Conservation (phyloP, 805 yeast species). For the Schwanniomyces polymorphus region DNA sequence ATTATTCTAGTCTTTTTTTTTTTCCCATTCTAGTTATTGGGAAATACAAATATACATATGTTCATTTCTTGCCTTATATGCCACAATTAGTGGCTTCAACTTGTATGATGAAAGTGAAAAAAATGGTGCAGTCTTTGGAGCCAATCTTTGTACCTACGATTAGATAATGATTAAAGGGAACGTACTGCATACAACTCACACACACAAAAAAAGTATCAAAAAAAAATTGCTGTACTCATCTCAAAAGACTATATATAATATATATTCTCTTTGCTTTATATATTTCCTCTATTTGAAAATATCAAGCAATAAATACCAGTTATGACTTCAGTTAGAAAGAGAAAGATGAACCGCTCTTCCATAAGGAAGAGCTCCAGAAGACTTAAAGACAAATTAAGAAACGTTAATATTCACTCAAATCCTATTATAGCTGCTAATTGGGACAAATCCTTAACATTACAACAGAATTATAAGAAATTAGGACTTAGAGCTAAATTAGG, state of each 20-base stretch:
- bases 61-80: too few relatives aligned
- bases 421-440: constrained; percentile 87
- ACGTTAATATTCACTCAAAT: constrained; percentile 65
- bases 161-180: too few relatives aligned
- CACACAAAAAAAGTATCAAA: neutral
- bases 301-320: constrained; percentile 1
- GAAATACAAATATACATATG: too few relatives aligned
- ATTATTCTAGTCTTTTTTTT: neutral
- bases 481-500: constrained; percentile 75
- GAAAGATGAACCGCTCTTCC: constrained; percentile 78
- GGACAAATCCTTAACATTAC: constrained; percentile 79
- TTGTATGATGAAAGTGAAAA: too few relatives aligned
- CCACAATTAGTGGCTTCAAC: too few relatives aligned
- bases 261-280: neutral
- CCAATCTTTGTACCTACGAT: too few relatives aligned
- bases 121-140: too few relatives aligned
- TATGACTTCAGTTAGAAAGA: constrained; percentile 78
- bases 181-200: neutral
- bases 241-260: neutral
- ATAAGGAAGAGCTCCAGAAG: constrained; percentile 69
- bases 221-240: neutral
- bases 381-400: constrained; percentile 66
- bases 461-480: constrained; percentile 81
- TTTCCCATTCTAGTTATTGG: neutral
- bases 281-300: neutral